These are phyloP conservation scores for Vanrija pseudolonga DNA, from an alignment of 1,284 basidiomycete species.

Conservation along the genomic window DNA sequence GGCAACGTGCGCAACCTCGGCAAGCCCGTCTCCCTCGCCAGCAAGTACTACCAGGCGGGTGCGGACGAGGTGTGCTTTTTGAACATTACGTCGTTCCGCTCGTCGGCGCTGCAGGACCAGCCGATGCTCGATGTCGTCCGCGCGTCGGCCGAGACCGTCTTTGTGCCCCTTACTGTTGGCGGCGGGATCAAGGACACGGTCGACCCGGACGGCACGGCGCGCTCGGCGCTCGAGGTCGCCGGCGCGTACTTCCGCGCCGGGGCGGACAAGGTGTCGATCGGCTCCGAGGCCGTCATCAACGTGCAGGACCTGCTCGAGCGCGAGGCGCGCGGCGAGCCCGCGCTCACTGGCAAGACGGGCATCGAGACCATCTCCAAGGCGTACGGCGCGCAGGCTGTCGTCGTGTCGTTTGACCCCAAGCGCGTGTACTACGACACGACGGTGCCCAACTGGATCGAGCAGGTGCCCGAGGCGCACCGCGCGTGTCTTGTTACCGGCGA, in stretches of 20 bases:
- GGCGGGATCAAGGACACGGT: slow-evolving; percentile 95
- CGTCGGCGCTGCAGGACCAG: slow-evolving; percentile 90
- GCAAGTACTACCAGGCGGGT: slow-evolving; percentile 79
- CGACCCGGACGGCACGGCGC: slow-evolving; percentile 89
- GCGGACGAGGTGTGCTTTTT: slow-evolving; percentile 97
- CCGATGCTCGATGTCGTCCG: slow-evolving; percentile 97
- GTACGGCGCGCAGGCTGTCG: slow-evolving; percentile 96
- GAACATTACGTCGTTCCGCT: slow-evolving; percentile 99
- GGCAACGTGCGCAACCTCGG: slow-evolving; percentile 94
- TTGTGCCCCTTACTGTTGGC: slow-evolving; percentile 97
- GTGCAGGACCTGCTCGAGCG: slow-evolving; percentile 74
- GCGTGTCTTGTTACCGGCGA: slow-evolving; percentile 47
- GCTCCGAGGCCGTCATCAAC: slow-evolving; percentile 89
- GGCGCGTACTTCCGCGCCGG: slow-evolving; percentile 95
- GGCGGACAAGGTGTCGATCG: slow-evolving; percentile 92
- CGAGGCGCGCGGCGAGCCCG: slow-evolving; percentile 52
- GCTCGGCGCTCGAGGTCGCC: slow-evolving; percentile 87
- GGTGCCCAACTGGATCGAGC: slow-evolving; percentile 60
- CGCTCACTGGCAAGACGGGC: slow-evolving; percentile 60
- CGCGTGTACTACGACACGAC: slow-evolving; percentile 74
- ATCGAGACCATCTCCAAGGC: slow-evolving; percentile 88
- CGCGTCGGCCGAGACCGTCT: slow-evolving; percentile 82
- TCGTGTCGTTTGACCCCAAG: slow-evolving; percentile 94
- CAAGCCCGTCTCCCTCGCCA: slow-evolving; percentile 90
- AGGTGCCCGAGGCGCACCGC: slow-evolving; percentile 56